Percentiles rank a stretch among this genome's conserved stretches.
Conservation (phyloP, 495 filamentous ascomycete genomes). For the Neurospora hispaniola region DNA sequence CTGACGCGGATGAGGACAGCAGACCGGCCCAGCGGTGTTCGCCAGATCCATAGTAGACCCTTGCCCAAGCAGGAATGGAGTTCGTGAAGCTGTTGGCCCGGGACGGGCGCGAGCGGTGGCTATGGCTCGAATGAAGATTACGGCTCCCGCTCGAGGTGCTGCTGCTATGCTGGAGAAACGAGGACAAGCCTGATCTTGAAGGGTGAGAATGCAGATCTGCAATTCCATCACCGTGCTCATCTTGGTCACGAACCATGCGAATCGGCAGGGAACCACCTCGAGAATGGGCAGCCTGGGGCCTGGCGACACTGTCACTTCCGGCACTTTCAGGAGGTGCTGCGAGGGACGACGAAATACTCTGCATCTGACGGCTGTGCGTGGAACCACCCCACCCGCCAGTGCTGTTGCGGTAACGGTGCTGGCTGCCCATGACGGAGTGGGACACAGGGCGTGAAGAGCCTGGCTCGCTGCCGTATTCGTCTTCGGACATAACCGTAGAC, state of each 20-base stretch:
- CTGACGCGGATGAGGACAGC: slow-evolving; percentile 29
- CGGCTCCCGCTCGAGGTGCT: slow-evolving; percentile 27
- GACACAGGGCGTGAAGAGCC: slow-evolving; percentile 33
- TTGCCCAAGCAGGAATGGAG: slow-evolving; percentile 56
- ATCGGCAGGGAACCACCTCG: slow-evolving; percentile 21
- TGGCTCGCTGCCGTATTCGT: slow-evolving; percentile 35
- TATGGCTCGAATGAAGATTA: slow-evolving; percentile 36
- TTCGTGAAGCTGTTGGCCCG: slow-evolving; percentile 44
- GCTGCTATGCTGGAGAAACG: slow-evolving; percentile 27
- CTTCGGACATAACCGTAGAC: slow-evolving; percentile 61
- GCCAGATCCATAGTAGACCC: slow-evolving; percentile 45
- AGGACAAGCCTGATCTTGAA: slow-evolving; percentile 34
- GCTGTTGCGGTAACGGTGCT: slow-evolving; percentile 25
- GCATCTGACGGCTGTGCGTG: slow-evolving; percentile 38
- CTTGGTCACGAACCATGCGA: slow-evolving; percentile 37
- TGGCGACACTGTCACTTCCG: slow-evolving; percentile 30
- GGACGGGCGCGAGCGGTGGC: slow-evolving; percentile 18
- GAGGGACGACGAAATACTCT: slow-evolving; percentile 43
- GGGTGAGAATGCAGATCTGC: slow-evolving; percentile 39
- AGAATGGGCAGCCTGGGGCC: slow-evolving; percentile 23
- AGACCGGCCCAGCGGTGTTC: slow-evolving; percentile 37
- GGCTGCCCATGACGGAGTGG: slow-evolving; percentile 22
- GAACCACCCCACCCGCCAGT: slow-evolving; percentile 25
- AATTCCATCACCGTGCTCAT: slow-evolving; percentile 45
- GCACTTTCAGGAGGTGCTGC: slow-evolving; percentile 26